These are phyloP conservation scores for Colletotrichum filicis DNA, from an alignment of 2,329 filamentous ascomycete genomes.

Conservation along the genomic window DNA sequence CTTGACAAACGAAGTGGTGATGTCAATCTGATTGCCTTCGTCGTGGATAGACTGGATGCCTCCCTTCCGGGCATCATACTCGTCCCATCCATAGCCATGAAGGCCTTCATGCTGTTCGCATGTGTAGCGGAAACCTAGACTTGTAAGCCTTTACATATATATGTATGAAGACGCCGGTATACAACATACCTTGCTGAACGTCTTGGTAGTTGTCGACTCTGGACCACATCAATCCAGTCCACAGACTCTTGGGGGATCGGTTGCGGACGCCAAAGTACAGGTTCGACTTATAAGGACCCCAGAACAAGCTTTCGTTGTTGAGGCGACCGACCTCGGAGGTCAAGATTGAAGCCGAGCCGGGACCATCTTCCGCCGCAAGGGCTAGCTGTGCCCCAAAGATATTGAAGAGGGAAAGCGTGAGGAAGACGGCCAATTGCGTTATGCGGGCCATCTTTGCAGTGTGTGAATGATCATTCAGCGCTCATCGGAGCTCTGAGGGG, in stretches of 20 bases:
- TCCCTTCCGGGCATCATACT: constrained; percentile 90
- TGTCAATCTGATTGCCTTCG: constrained; percentile 85
- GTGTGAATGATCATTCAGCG: constrained; percentile 17
- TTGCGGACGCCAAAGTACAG: constrained; percentile 93
- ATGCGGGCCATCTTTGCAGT: constrained; percentile 37
- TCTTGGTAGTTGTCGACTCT: constrained; percentile 82
- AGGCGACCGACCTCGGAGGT: constrained; percentile 61
- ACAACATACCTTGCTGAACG: constrained; percentile 76
- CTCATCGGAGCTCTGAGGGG: constrained; percentile 27
- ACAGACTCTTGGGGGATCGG: constrained; percentile 82
- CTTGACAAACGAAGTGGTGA: constrained; percentile 95
- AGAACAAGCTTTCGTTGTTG: constrained; percentile 88
- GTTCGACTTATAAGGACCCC: constrained; percentile 95
- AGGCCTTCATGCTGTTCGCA: constrained; percentile 97
- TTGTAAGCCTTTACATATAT: background rate
- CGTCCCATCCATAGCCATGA: constrained; percentile 96
- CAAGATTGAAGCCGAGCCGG: constrained; percentile 48
- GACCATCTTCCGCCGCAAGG: constrained; percentile 32
- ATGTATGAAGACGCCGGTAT: background rate
- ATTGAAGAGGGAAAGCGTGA: constrained; percentile 38
- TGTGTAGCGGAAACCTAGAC: constrained; percentile 88
- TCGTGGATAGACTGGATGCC: constrained; percentile 93
- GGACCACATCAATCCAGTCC: constrained; percentile 88
- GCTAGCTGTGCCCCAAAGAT: constrained; percentile 37
- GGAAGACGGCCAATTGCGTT: constrained; percentile 42